Base-by-base conservation (phyloP, 495 filamentous ascomycete species). In the Neurospora sp. region DNA sequence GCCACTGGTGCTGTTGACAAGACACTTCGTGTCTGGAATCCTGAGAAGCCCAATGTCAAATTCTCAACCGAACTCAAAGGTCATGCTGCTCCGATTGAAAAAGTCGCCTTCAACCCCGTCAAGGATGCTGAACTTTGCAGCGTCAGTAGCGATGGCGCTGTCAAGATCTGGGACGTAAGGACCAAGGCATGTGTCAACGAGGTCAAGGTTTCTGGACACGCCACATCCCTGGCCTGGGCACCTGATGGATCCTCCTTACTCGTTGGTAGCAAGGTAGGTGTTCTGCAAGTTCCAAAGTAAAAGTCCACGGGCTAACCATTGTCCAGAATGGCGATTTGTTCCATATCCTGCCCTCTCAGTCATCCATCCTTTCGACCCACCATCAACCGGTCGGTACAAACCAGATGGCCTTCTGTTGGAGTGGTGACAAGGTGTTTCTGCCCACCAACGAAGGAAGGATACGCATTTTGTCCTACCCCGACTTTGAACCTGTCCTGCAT, bases 151-250 rank as follows among this genome's bases (percentile, higher is more conserved):
- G 96, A 98, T 81, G 94, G 94, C 1, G 90, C 91, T 19, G 92
- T 97, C 73, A 89, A 92, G 74, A 90, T 99, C 75, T 99, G 96
- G 96, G 96, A 99, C 73, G 93, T 97, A 21, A 87, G 94, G 75
- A 92, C 88, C 31, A 95, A 93, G 81, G 81, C 85, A 5, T 93
- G 92, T 71, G 87, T 93, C 42, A 94, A 93, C 76, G 92, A 92
- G 73, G 84, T 94, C 3, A 93, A 92, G 79, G 88, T 92, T n/a
- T 90, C 91, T 39, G 93, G 93, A 8, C 91, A 92, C 79, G 92
- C 93, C 10, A 92, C 96, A 74, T 92, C 90, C 17, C 84, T 97
- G 71, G 91, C 90, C 7, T 99, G 96, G 94, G 89, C 87, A 71
- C 94, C 94, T n/a, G 92, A 96, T 78, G 96, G 96, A 5, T 88